Evolutionary conservation across 2,329 filamentous ascomycete species (phyloP).

Genomic region (Sarocladium kiliense): DNA sequence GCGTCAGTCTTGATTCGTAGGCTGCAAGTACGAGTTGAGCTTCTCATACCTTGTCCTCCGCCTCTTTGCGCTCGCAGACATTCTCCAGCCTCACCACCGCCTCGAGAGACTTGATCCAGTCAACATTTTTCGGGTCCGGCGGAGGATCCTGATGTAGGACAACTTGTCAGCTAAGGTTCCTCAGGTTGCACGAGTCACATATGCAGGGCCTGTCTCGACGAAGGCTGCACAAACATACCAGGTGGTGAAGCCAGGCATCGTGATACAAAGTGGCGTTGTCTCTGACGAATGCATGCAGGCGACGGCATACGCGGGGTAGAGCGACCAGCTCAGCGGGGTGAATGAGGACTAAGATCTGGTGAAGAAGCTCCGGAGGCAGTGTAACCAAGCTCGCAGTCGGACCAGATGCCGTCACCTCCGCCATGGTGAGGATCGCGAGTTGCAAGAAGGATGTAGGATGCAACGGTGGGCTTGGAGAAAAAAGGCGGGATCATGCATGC

Average conservation of each 20-base stretch:
- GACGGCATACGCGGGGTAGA: conserved; percentile 46
- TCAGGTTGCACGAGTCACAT: not conserved
- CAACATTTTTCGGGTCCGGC: conserved; percentile 27
- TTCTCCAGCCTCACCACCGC: conserved; percentile 37
- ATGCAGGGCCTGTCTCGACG: not conserved
- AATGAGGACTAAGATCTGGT: conserved; percentile 53
- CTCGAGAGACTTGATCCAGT: conserved; percentile 39
- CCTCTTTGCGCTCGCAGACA: conserved; percentile 30
- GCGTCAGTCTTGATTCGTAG: not conserved
- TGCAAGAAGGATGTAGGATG: not conserved
- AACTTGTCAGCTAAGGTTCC: not conserved
- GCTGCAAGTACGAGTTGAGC: not conserved
- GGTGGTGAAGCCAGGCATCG: conserved; percentile 52
- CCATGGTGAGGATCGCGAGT: not conserved
- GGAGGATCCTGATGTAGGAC: conserved; percentile 21
- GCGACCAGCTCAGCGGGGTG: conserved; percentile 50
- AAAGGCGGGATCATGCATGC: not conserved
- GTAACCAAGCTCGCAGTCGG: conserved; percentile 1
- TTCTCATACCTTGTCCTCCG: conserved; percentile 33
- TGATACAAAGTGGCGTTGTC: conserved; percentile 57
- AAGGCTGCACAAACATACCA: conserved; percentile 36
- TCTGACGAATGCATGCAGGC: conserved; percentile 48
- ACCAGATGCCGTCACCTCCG: not conserved
- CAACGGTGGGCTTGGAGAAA: not conserved
- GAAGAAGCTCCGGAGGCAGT: conserved; percentile 59